Base-by-base conservation (phyloP, 768 basidiomycete genomes). In the Arthromyces matolae region DNA sequence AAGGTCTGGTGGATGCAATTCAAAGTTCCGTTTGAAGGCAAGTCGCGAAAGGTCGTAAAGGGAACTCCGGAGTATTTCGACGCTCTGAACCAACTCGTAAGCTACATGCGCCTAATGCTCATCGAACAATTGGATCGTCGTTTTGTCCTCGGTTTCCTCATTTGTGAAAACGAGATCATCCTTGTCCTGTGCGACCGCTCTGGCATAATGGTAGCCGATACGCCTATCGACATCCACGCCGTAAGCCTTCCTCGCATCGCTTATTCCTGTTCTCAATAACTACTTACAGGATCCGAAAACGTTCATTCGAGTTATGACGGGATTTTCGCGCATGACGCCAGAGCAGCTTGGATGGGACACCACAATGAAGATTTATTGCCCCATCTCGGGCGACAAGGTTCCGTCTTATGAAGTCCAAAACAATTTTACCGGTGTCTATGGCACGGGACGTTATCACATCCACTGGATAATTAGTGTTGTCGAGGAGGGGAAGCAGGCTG, bases 21-120 rank as follows among this genome's bases (percentile, higher is more conserved):
- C 13, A 25, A 42, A 9, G 12, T 20, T 9, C 32, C 35, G 16
- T 16, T 34, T 7, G 41, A 36, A 18, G 16, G 42, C 24, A 36
- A 43, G 29, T 8, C 12, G 24, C 5, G n/a, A 32, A 14, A 47
- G 13, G 8, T 33, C 28, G 8, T 25, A 31, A 36, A 6, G 10
- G 7, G 5, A n/a, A 24, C 20, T 5, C 2, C 12, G 3, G 23
- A 16, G 6, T 14, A n/a, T 8, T n/a, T 5, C 4, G 14, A 3
- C 8, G 49, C 34, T 31, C 16, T 50, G 3, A 31, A 5, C 14
- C 53, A 52, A 37, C 12, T 48, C 3, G 37, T 38, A 14, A 8
- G n/a, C 4, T 53, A 55, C 20, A 45, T 53, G 47, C 51, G 40
- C 10, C 51, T 47, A n/a, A 27, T 53, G 24, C 39, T 55, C 19